Evolutionary conservation across 2,329 filamentous ascomycete species (phyloP).

Genomic region (Emergomyces pasteurianus): DNA sequence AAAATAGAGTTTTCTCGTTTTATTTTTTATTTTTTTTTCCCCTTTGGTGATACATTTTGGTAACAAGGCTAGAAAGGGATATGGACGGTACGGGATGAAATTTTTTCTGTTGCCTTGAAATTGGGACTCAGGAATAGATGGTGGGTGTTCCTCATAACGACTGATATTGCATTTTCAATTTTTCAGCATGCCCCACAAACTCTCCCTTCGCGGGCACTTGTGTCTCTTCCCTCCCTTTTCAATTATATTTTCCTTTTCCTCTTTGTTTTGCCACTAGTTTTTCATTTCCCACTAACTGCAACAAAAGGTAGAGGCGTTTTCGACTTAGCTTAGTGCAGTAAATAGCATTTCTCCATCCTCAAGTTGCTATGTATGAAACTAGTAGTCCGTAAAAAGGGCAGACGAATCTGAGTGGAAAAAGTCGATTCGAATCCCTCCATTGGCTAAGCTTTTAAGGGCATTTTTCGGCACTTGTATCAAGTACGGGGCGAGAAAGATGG

Average conservation of each 20-base stretch:
- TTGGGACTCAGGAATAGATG: neutral
- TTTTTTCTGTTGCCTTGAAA: neutral
- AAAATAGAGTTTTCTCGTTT: neutral
- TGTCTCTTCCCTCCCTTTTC: neutral
- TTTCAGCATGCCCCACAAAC: neutral
- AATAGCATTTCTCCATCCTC: neutral
- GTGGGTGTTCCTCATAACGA: neutral
- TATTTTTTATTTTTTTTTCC: neutral
- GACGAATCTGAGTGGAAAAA: neutral
- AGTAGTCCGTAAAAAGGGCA: neutral
- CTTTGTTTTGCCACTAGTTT: neutral
- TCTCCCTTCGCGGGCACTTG: neutral
- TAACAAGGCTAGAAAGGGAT: neutral
- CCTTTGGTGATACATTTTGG: neutral
- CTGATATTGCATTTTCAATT: neutral
- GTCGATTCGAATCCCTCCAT: neutral
- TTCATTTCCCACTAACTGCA: neutral
- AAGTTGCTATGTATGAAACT: neutral
- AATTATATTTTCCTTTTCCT: neutral
- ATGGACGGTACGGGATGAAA: neutral
- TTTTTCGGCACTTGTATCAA: too few species aligned
- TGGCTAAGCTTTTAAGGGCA: too few species aligned
- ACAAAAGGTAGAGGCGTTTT: neutral
- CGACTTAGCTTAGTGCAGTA: neutral
- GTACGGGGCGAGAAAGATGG: too few species aligned